These are phyloP conservation scores for Ambrosia hybrid DNA, from an alignment of 140 eudicot genomes.

Conservation along the genomic window DNA sequence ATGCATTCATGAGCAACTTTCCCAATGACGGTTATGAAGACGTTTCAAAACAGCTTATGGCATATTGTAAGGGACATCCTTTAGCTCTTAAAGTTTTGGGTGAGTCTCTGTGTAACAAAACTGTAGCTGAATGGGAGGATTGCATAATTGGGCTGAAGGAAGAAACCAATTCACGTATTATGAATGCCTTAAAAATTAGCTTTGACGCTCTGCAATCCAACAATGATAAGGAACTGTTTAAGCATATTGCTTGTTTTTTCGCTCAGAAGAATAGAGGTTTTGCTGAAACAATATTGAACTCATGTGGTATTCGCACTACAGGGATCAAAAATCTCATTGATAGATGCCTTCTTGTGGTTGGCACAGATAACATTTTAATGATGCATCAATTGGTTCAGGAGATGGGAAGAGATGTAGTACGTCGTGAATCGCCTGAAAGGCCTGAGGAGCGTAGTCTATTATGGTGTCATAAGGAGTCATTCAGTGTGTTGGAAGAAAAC, in stretches of 20 bases:
- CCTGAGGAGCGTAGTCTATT: constrained; percentile 21
- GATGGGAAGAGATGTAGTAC: constrained; percentile 30
- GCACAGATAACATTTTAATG: background rate
- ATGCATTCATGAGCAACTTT: constrained; percentile 13
- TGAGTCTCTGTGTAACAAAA: background rate
- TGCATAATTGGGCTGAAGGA: background rate
- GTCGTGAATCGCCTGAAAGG: constrained; percentile 24
- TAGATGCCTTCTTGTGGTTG: constrained; percentile 18
- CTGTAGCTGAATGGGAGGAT: constrained; percentile 20
- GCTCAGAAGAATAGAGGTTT: constrained; percentile 17
- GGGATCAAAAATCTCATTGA: constrained; percentile 22
- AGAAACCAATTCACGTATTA: constrained; percentile 2
- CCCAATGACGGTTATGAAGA: constrained; percentile 13
- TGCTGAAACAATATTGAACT: background rate
- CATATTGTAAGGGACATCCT: constrained; percentile 30
- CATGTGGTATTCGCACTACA: background rate
- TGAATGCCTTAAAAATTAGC: constrained; percentile 10
- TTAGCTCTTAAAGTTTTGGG: constrained; percentile 34
- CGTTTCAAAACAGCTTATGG: background rate
- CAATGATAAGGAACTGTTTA: constrained; percentile 25
- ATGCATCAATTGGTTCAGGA: constrained; percentile 34
- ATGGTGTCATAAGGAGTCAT: constrained; percentile 23
- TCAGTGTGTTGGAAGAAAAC: constrained; percentile 2
- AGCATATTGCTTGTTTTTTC: background rate
- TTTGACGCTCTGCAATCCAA: constrained; percentile 9